Evolutionary conservation across 805 yeast genomes (phyloP).

Genomic region (Tetrapisispora iriomotensis): DNA sequence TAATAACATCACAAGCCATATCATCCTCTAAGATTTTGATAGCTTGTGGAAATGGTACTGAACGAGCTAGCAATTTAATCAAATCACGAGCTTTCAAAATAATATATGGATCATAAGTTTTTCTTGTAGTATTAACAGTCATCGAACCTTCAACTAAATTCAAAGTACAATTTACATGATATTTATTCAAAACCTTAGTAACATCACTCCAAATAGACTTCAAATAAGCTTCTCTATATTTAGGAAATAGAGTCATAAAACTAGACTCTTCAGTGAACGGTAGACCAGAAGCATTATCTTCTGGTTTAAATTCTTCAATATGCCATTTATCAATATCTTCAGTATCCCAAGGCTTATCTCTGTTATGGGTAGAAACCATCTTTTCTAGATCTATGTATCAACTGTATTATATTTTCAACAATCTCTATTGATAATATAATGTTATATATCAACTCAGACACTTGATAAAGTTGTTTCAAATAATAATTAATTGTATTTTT

Average conservation of each 20-base stretch:
- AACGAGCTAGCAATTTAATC: constrained; percentile 85
- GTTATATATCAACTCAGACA: too few species aligned
- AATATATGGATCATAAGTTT: constrained; percentile 90
- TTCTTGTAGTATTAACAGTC: constrained; percentile 93
- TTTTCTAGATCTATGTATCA: background rate
- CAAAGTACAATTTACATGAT: constrained; percentile 71
- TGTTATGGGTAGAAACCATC: constrained; percentile 90
- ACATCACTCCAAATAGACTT: constrained; percentile 91
- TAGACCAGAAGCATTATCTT: constrained; percentile 75
- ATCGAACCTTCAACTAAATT: constrained; percentile 94
- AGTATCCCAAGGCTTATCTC: constrained; percentile 97
- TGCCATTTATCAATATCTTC: constrained; percentile 91
- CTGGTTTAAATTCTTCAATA: constrained; percentile 77
- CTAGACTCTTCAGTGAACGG: constrained; percentile 95
- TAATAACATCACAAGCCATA: constrained; percentile 89
- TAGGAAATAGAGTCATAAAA: constrained; percentile 91
- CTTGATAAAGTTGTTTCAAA: too few species aligned
- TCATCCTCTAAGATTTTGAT: constrained; percentile 85
- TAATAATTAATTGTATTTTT: too few species aligned
- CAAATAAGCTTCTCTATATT: constrained; percentile 85
- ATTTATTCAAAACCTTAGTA: constrained; percentile 63
- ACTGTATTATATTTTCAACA: background rate
- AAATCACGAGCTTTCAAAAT: constrained; percentile 91
- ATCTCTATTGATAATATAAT: too few species aligned
- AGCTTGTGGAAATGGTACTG: constrained; percentile 96